Conservation (phyloP, 768 basidiomycete species). For the Vararia minispora region DNA sequence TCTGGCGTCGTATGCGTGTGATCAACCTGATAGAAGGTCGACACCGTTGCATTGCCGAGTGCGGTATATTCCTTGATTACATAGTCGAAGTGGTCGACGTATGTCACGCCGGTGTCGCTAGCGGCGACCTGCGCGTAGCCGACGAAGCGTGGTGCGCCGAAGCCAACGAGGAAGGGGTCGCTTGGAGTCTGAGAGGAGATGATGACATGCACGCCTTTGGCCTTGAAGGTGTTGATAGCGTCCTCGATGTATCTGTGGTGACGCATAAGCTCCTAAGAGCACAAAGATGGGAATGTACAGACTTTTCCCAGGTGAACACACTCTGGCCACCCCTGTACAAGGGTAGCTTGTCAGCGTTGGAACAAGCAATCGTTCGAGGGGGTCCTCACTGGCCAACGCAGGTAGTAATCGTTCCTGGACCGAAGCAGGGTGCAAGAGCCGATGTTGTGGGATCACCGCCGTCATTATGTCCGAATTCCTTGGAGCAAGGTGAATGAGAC, state of each 20-base stretch:
- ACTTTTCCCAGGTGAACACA: too few relatives aligned
- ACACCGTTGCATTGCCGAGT: constrained; percentile 27
- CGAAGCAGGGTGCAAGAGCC: too few relatives aligned
- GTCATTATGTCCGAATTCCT: constrained; percentile 42
- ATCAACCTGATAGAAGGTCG: constrained; percentile 33
- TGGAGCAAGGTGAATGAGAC: too few relatives aligned
- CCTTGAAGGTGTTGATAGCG: constrained; percentile 28
- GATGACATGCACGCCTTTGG: constrained; percentile 37
- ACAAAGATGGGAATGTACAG: too few relatives aligned
- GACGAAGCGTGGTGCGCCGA: constrained; percentile 32
- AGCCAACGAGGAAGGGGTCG: constrained; percentile 29
- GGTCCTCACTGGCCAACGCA: too few relatives aligned
- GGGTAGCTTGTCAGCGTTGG: too few relatives aligned
- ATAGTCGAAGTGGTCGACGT: constrained; percentile 37
- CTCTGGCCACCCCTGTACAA: too few relatives aligned
- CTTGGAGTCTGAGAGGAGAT: constrained; percentile 37
- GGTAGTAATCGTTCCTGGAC: too few relatives aligned
- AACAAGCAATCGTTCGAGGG: too few relatives aligned
- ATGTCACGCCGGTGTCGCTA: constrained; percentile 25
- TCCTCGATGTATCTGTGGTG: constrained; percentile 38
- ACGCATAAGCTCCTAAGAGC: too few relatives aligned
- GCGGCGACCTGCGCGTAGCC: constrained; percentile 31
- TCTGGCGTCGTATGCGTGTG: constrained; percentile 34
- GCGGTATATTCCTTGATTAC: constrained; percentile 30
- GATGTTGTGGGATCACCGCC: constrained; percentile 18